phyloP scores from a whole-genome alignment of 2,329 filamentous ascomycete genomes.

The Penicillium psychrosexuale region DNA sequence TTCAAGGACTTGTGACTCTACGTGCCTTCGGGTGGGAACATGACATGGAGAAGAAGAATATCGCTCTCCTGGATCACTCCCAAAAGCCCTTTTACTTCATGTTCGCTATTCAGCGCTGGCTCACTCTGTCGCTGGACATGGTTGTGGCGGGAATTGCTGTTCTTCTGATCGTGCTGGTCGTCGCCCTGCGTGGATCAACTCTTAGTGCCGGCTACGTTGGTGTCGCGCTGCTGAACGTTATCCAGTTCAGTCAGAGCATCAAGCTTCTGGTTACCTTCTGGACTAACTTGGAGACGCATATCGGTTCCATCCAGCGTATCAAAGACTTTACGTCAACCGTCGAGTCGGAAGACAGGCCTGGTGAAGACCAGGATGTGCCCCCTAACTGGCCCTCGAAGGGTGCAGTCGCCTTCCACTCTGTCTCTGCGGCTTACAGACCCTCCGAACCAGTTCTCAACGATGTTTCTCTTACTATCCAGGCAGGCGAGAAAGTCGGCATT shows the following conservation, averaged over 20 bases:
- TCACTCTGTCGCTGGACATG: conserved; percentile 51
- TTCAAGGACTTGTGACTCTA: conserved; percentile 55
- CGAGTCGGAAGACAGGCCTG: conserved; percentile 43
- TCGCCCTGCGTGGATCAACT: conserved; percentile 39
- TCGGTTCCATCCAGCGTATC: conserved; percentile 56
- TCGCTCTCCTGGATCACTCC: conserved; percentile 51
- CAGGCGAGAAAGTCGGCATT: conserved; percentile 43
- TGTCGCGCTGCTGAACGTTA: conserved; percentile 53
- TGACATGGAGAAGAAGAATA: conserved; percentile 45
- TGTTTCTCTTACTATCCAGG: conserved; percentile 46
- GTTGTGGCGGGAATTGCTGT: conserved; percentile 51
- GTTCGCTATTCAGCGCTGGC: conserved; percentile 57
- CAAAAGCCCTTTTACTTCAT: conserved; percentile 59
- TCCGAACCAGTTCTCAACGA: conserved; percentile 44
- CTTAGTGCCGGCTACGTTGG: conserved; percentile 51
- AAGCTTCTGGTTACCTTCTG: conserved; percentile 53
- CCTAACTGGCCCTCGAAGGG: conserved; percentile 45
- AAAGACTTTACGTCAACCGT: conserved; percentile 51
- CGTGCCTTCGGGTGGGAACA: conserved; percentile 57
- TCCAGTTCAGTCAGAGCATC: conserved; percentile 53
- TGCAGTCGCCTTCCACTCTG: conserved; percentile 43
- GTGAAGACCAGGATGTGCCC: conserved; percentile 41
- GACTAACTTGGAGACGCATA: conserved; percentile 57
- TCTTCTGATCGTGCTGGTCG: conserved; percentile 50
- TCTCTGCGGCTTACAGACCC: conserved; percentile 45